Base-by-base conservation (phyloP, 2,329 filamentous ascomycete genomes). In the Fusarium abutilonis region DNA sequence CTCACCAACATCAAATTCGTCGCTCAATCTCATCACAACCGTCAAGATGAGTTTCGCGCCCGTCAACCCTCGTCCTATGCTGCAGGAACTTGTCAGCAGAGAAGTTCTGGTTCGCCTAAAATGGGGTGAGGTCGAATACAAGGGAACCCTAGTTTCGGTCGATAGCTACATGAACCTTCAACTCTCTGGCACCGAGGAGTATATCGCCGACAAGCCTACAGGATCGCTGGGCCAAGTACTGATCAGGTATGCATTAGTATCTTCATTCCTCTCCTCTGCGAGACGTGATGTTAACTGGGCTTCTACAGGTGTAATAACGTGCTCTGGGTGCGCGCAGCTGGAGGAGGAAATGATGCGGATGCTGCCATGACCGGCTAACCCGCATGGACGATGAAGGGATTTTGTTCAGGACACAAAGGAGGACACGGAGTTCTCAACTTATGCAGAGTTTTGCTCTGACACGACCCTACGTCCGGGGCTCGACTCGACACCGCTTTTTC, bases 141-240 rank as follows among this genome's bases (percentile, higher is more conserved):
- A 94, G 77, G 95, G 95, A 75, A 86, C 87, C 67, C 86, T 99
- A 63, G 91, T 97, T 74, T 94, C 90, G 71, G 91, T 96, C 74
- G 95, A 99, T 81, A 93, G 91, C 74, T 99, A 99, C 83, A 98
- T 99, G 94, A 99, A 99, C 82, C 88, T 99, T 65, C 93, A 98
- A 80, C 86, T 99, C 64, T 88, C 89, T 67, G 89, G 90, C 71
- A 93, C 94, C 47, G 91, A 97, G 79, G 95, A 99, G 78, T 97
- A 89, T 79, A 91, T 97, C 73, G 88, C 93, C 74, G 89, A 92
- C 69, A 91, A 96, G 84, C 89, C 87, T 75, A 92, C 90, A 32
- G 94, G 93, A 54, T 86, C 86, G 44, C 80, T 99, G 66, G 95
- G 95, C 7, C 90, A 97, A 78, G 93, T 99, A 41, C 78, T 99